Evolutionary conservation across 2,329 filamentous ascomycete species (phyloP).

Genomic region (Colletotrichum sp.): DNA sequence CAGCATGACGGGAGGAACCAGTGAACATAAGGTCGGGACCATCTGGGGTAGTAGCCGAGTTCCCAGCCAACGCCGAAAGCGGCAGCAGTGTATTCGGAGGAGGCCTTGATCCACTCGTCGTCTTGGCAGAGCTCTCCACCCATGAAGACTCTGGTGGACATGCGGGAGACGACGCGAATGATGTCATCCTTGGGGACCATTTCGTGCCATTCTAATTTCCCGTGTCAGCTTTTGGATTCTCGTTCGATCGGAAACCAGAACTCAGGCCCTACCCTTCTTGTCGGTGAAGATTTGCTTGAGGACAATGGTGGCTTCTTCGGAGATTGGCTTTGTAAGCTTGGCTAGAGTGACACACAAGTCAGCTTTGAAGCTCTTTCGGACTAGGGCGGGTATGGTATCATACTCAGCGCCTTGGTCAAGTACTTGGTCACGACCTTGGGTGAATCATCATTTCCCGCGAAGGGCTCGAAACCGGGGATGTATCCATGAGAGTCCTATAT

Average conservation of each 20-base stretch:
- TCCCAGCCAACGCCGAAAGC: neutral
- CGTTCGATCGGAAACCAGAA: rapidly evolving
- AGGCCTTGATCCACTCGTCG: constrained; percentile 21
- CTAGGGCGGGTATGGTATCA: neutral
- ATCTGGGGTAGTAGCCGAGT: constrained; percentile 21
- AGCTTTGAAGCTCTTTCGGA: neutral
- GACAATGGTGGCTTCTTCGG: neutral
- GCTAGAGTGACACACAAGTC: neutral
- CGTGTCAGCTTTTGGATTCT: neutral
- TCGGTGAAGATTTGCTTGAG: neutral
- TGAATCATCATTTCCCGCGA: neutral
- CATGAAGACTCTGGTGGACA: constrained; percentile 25
- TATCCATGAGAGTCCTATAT: neutral
- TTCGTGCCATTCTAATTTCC: constrained; percentile 16
- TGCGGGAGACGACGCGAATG: constrained; percentile 15
- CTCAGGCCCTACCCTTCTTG: neutral
- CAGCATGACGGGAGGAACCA: constrained; percentile 24
- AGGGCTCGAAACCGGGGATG: constrained; percentile 1
- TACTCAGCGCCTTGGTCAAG: constrained; percentile 1
- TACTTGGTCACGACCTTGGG: neutral
- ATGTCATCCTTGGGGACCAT: constrained; percentile 3
- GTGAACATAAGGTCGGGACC: constrained; percentile 16
- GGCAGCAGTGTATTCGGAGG: constrained; percentile 4
- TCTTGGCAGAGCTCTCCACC: constrained; percentile 16
- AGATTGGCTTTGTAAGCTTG: constrained; percentile 10